phyloP scores from a whole-genome alignment of 2,329 filamentous ascomycete species.

The Fusarium sp. region DNA sequence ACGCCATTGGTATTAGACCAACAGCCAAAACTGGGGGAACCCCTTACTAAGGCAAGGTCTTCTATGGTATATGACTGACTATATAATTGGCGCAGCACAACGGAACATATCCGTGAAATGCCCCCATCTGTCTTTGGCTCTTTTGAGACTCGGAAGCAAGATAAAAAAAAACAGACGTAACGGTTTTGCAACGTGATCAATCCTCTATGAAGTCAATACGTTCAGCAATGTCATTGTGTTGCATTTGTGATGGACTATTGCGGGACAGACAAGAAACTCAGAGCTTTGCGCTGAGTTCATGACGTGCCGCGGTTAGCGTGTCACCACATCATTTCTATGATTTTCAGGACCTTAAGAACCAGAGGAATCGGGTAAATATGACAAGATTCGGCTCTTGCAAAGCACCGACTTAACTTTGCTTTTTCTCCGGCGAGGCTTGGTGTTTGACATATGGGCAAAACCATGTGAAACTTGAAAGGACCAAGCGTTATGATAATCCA shows the following conservation, averaged over 20 bases:
- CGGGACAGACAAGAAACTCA: background rate
- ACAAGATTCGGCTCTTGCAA: background rate
- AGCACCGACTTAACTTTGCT: conserved; percentile 9
- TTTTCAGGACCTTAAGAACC: background rate
- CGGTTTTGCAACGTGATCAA: background rate
- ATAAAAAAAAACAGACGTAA: background rate
- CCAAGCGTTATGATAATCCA: background rate
- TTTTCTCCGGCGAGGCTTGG: conserved; percentile 30
- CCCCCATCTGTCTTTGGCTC: background rate
- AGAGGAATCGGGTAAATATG: background rate
- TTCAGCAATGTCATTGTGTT: background rate
- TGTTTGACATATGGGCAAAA: conserved; percentile 15
- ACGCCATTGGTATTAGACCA: background rate
- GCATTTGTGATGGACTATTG: background rate
- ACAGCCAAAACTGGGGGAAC: no score
- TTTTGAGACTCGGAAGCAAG: background rate
- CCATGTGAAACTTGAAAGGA: conserved; percentile 15
- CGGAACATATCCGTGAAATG: background rate
- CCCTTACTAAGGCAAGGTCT: no score
- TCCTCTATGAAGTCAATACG: background rate
- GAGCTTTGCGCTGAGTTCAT: background rate
- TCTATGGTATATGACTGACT: background rate
- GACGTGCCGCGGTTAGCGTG: background rate
- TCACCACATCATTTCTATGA: background rate
- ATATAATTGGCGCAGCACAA: background rate